Evolutionary conservation across 345 rosid species (phyloP), one percentile per base, ranked within the genome.

Genomic region (Eucalyptus camaldulensis): DNA sequence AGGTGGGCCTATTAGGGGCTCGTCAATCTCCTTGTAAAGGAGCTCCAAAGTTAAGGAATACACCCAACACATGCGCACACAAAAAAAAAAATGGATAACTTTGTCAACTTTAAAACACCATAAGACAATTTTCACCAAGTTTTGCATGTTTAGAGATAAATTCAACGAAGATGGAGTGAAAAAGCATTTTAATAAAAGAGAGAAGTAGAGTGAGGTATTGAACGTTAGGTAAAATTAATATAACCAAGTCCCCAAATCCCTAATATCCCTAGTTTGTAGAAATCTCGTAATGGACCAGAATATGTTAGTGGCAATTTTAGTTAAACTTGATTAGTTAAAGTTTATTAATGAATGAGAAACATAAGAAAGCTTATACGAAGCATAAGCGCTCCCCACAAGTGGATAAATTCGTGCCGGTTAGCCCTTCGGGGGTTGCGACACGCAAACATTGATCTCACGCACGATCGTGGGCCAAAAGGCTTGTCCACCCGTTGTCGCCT

Each of bases 331-430:
- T 33, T 33, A 33, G 37, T 33, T 33, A 33, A 33, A 33, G 37
- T 33, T 33, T 2, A 33, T 33, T 33, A 33, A 33, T 33, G 37
- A 33, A 33, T 33, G 37, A 33, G 37, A 33, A 33, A 33, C 37
- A 33, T 33, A 49, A 43, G 51, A 49, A 49, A 49, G 51, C 17
- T 49, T 49, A 49, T 13, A 60, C 67, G 7, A 25, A 25, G 67
- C n/a, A 60, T 60, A 1, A 60, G n/a, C 4, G 1, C 65, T 1
- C 6, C 65, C n/a, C 0, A 0, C 65, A 0, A 58, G 65, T 25
- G 65, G 65, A 58, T 11, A 0, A 56, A 56, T 25, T 58, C n/a
- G 7, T 27, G 9, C n/a, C 67, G 5, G 6, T 58, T 58, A 10
- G 67, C 67, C 0, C 67, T 25, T 0, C 67, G 67, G 1, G 67